Conservation (phyloP, 2,329 filamentous ascomycete species). For the Aspergillus sp. region DNA sequence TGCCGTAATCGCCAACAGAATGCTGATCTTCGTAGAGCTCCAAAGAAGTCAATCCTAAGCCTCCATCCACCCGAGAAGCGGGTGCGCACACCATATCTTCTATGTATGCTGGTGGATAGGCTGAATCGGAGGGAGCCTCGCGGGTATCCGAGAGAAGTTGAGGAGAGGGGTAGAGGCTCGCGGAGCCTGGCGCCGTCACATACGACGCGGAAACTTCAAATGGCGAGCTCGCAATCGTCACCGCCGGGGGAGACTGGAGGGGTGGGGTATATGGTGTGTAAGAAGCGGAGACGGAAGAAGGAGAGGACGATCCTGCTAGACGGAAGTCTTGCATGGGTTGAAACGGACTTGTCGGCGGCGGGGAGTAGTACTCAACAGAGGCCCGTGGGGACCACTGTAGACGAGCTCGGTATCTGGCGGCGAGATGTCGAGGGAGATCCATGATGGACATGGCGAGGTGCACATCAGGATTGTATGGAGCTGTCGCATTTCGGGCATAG, state of each 20-base stretch:
- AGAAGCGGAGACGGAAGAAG: conserved; percentile 37
- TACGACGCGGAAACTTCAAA: conserved; percentile 35
- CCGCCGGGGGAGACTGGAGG: conserved; percentile 40
- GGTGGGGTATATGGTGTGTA: conserved; percentile 43
- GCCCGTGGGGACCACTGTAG: conserved; percentile 60
- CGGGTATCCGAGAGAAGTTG: conserved; percentile 35
- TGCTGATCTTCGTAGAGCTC: conserved; percentile 34
- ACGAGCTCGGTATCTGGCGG: conserved; percentile 66
- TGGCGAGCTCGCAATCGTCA: conserved; percentile 38
- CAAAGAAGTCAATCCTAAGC: conserved; percentile 27
- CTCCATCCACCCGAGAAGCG: conserved; percentile 27
- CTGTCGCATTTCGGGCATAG: conserved; percentile 64
- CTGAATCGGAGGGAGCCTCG: conserved; percentile 33
- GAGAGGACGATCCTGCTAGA: conserved; percentile 36
- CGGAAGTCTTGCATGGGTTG: conserved; percentile 31
- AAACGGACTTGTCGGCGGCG: conserved; percentile 37
- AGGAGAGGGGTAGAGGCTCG: conserved; percentile 38
- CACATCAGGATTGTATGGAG: conserved; percentile 56
- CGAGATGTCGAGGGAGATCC: conserved; percentile 70
- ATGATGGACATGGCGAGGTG: conserved; percentile 67
- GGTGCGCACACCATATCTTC: conserved; percentile 34
- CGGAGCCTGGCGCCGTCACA: conserved; percentile 35
- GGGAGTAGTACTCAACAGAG: conserved; percentile 39
- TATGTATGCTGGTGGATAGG: conserved; percentile 39
- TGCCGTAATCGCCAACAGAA: conserved; percentile 32